These are phyloP conservation scores for Penicillium sp. DNA, from an alignment of 2,329 filamentous ascomycete genomes.

Conservation along the genomic window DNA sequence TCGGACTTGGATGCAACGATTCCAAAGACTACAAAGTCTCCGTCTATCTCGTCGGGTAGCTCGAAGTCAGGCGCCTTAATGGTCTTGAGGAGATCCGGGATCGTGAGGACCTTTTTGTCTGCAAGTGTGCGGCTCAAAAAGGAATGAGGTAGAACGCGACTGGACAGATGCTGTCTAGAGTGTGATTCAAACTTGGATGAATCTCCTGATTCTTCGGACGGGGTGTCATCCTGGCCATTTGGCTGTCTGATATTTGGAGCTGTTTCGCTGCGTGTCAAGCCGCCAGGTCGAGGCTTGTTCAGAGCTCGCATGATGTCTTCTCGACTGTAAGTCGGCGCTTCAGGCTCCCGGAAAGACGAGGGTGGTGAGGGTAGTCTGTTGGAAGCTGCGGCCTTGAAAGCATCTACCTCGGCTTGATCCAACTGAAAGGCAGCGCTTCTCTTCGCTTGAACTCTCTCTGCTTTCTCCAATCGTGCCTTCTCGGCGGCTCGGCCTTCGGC, in stretches of 20 bases:
- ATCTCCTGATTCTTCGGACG: conserved; percentile 35
- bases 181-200: conserved; percentile 76
- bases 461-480: conserved; percentile 38
- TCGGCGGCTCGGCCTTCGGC: conserved; percentile 60
- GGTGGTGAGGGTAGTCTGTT: conserved; percentile 27
- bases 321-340: conserved; percentile 58
- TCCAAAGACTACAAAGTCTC: conserved; percentile 85
- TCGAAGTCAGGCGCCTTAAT: conserved; percentile 82
- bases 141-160: conserved; percentile 76
- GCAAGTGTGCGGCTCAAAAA: conserved; percentile 74
- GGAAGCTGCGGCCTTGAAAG: conserved; percentile 40
- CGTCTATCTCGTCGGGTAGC: conserved; percentile 72
- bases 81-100: conserved; percentile 76
- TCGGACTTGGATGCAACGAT: conserved; percentile 86
- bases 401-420: conserved; percentile 44
- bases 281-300: conserved; percentile 25
- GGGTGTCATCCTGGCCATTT: conserved; percentile 18
- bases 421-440: conserved; percentile 45
- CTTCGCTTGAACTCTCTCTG: conserved; percentile 37
- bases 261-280: conserved; percentile 37
- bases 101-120: conserved; percentile 70
- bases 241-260: conserved; percentile 27
- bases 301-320: conserved; percentile 56
- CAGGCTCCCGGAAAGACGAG: conserved; percentile 48
- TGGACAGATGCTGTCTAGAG: conserved; percentile 79